These are phyloP conservation scores for Exsudoporus frostii DNA, from an alignment of 768 basidiomycete species.

Conservation along the genomic window DNA sequence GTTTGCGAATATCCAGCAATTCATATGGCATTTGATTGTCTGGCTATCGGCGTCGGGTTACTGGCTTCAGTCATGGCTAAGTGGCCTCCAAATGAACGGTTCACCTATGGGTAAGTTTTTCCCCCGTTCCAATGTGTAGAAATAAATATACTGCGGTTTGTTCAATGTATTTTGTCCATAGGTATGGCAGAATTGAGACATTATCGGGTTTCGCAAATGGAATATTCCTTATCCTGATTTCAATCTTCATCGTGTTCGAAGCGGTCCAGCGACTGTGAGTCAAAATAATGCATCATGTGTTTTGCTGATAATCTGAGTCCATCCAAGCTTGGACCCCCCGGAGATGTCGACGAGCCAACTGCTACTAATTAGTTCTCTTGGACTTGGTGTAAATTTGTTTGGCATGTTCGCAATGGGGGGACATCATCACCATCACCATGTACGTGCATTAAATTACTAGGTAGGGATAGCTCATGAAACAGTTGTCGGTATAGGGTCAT, in stretches of 20 bases:
- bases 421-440: constrained; percentile 74
- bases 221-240: constrained; percentile 89
- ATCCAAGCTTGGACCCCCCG: constrained; percentile 72
- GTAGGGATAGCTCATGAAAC: not conserved
- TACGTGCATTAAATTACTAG: constrained; percentile 33
- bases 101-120: constrained; percentile 83
- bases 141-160: not conserved
- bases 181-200: constrained; percentile 95
- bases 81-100: constrained; percentile 92
- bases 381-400: constrained; percentile 91
- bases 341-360: constrained; percentile 97
- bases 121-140: not conserved
- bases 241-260: constrained; percentile 97
- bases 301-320: not conserved
- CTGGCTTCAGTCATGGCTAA: constrained; percentile 97
- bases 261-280: constrained; percentile 87
- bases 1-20: constrained; percentile 60
- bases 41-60: constrained; percentile 93
- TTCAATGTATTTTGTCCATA: constrained; percentile 25
- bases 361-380: constrained; percentile 82
- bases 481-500: constrained; percentile 16
- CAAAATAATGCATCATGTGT: constrained; percentile 22
- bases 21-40: constrained; percentile 99
- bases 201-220: constrained; percentile 98
- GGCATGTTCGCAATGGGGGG: constrained; percentile 99